A percentile compares a stretch with the other conserved stretches of the same genome.
phyloP scores from a whole-genome alignment of 805 yeast species.

The Cyberlindnera euphorbiiphila region DNA sequence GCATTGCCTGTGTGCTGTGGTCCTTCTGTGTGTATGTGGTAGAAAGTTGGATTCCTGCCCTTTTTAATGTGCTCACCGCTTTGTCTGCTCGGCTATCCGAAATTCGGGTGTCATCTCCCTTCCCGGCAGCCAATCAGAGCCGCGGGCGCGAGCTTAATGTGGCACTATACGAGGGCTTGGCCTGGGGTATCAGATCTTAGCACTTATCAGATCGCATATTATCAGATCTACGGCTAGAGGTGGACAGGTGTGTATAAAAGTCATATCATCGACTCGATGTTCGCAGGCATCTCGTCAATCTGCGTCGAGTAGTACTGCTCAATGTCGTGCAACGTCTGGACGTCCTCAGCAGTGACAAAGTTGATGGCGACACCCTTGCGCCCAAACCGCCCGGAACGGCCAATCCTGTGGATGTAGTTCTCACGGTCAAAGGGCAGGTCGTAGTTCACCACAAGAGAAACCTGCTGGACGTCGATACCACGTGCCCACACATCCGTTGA shows the following conservation, averaged over 20 bases:
- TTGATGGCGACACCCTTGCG: slow-evolving; percentile 98
- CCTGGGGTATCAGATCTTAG: too few relatives aligned
- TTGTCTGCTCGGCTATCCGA: too few relatives aligned
- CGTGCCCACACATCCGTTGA: slow-evolving; percentile 98
- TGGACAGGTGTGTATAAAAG: too few relatives aligned
- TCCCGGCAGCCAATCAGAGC: too few relatives aligned
- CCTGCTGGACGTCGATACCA: slow-evolving; percentile 98
- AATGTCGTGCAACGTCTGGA: slow-evolving; percentile 65
- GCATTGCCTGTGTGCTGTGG: slow-evolving; percentile 8
- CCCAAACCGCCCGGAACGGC: slow-evolving; percentile 98
- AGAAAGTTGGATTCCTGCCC: too few relatives aligned
- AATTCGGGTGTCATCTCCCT: too few relatives aligned
- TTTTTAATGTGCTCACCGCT: too few relatives aligned
- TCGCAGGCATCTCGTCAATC: slow-evolving; percentile 76
- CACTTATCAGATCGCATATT: too few relatives aligned
- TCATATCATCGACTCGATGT: slow-evolving; percentile 46
- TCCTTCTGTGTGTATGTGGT: background rate
- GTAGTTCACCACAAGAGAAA: slow-evolving; percentile 90
- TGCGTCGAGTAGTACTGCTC: slow-evolving; percentile 71
- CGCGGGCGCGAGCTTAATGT: too few relatives aligned
- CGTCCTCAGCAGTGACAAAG: slow-evolving; percentile 81
- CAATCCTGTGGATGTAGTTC: slow-evolving; percentile 95
- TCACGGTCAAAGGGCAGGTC: slow-evolving; percentile 92
- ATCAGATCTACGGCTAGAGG: too few relatives aligned
- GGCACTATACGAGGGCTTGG: too few relatives aligned